These are phyloP conservation scores for Apiospora phragmitis DNA, from an alignment of 2,329 filamentous ascomycete genomes.

Conservation along the genomic window DNA sequence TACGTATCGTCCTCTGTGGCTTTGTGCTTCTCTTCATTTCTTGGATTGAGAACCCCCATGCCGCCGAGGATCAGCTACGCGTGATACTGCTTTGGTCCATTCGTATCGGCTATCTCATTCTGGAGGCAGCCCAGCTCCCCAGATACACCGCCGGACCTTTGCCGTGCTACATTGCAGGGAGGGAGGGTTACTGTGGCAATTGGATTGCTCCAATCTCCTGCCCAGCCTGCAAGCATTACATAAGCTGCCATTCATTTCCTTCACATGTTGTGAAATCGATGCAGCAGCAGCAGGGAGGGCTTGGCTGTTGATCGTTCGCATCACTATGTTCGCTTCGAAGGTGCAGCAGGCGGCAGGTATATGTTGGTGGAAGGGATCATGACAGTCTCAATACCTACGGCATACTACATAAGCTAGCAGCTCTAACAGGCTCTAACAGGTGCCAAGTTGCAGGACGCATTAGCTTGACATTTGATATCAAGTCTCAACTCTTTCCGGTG, in stretches of 20 bases:
- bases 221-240: neutral
- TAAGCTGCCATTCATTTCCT: neutral
- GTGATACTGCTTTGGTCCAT: neutral
- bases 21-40: neutral
- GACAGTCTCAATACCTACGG: neutral
- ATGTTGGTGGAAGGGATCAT: neutral
- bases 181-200: neutral
- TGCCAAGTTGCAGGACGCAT: neutral
- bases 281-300: neutral
- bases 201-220: neutral
- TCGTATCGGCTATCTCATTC: constrained; percentile 4
- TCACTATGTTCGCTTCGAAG: neutral
- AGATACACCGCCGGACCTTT: neutral
- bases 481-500: neutral
- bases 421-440: neutral
- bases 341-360: neutral
- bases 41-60: neutral
- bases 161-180: neutral
- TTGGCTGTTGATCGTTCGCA: neutral
- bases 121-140: neutral
- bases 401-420: neutral
- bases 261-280: neutral
- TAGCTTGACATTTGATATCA: constrained; percentile 2
- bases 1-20: constrained; percentile 2
- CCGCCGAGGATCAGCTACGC: neutral